Evolutionary conservation across 192 early-diverging fungal species (phyloP).

Genomic region (Umbelopsis isabellina): DNA sequence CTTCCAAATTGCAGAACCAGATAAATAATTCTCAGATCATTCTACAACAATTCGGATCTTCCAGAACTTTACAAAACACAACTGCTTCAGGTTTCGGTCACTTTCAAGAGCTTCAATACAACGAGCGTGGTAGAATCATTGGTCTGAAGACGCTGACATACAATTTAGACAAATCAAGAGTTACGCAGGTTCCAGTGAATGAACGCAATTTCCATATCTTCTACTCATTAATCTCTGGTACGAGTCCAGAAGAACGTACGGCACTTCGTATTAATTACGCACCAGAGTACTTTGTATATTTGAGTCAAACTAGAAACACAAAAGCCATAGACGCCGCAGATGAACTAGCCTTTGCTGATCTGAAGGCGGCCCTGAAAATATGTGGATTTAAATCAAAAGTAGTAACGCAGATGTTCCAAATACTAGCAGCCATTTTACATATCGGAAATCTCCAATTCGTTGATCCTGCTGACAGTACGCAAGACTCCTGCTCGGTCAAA

Average conservation of each 20-base stretch:
- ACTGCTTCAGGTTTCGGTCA: slow-evolving; percentile 77
- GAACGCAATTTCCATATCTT: slow-evolving; percentile 77
- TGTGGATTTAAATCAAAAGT: slow-evolving; percentile 68
- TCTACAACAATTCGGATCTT: slow-evolving; percentile 80
- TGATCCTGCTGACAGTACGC: slow-evolving; percentile 58
- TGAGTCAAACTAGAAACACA: slow-evolving; percentile 39
- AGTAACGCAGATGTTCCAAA: slow-evolving; percentile 79
- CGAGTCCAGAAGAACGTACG: slow-evolving; percentile 73
- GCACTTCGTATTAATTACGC: slow-evolving; percentile 60
- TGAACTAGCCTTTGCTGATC: slow-evolving; percentile 61
- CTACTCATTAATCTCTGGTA: slow-evolving; percentile 82
- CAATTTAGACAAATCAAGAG: slow-evolving; percentile 63
- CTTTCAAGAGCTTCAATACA: slow-evolving; percentile 92
- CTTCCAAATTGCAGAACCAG: slow-evolving; percentile 71
- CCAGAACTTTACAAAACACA: slow-evolving; percentile 62
- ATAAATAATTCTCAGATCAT: slow-evolving; percentile 70
- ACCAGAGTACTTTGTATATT: slow-evolving; percentile 59
- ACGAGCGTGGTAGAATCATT: slow-evolving; percentile 77
- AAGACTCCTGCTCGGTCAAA: slow-evolving; percentile 69
- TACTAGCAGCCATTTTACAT: slow-evolving; percentile 88
- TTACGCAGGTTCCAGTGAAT: slow-evolving; percentile 56
- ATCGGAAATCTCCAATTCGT: slow-evolving; percentile 88
- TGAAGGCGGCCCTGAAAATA: slow-evolving; percentile 61
- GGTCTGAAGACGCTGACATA: slow-evolving; percentile 81
- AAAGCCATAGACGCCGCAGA: slow-evolving; percentile 42